A percentile compares a stretch with the other conserved stretches of the same genome.
phyloP scores from a whole-genome alignment of 1,139 yeast genomes.

The Debaryomycetaceae sp. region DNA sequence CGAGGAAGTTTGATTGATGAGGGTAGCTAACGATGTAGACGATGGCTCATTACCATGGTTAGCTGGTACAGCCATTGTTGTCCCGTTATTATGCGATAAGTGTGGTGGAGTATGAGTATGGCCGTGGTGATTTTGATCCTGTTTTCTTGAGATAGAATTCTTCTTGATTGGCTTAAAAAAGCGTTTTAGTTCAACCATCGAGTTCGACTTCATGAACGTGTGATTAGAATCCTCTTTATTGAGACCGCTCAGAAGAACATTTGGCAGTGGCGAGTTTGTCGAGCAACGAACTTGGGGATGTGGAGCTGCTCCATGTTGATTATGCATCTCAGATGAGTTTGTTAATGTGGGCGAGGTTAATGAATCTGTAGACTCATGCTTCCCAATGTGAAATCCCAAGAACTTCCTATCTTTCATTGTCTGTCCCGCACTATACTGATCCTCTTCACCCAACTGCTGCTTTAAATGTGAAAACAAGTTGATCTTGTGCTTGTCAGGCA shows the following conservation, averaged over 20 bases:
- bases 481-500: constrained; percentile 49
- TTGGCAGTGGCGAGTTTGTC: constrained; percentile 13
- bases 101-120: constrained; percentile 33
- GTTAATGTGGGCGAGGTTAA: constrained; percentile 31
- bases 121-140: constrained; percentile 19
- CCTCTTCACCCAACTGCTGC: constrained; percentile 23
- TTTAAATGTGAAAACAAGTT: constrained; percentile 37
- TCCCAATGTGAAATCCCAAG: constrained; percentile 37
- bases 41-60: constrained; percentile 29
- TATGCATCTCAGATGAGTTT: constrained; percentile 23
- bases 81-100: constrained; percentile 11
- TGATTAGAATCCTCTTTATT: constrained; percentile 28
- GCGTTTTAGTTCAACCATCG: constrained; percentile 41
- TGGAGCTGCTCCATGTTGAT: constrained; percentile 8
- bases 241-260: constrained; percentile 14
- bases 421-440: constrained; percentile 33
- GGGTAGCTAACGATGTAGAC: constrained; percentile 38
- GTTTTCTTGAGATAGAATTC: constrained; percentile 19
- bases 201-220: constrained; percentile 30
- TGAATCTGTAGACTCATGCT: constrained; percentile 37
- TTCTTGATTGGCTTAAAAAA: constrained; percentile 42
- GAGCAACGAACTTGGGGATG: constrained; percentile 6
- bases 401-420: constrained; percentile 27
- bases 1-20: constrained; percentile 43
- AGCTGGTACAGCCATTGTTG: constrained; percentile 4